These are phyloP conservation scores for Salpingoeca rosetta DNA, from an alignment of 78 protist genomes.

Conservation along the genomic window DNA sequence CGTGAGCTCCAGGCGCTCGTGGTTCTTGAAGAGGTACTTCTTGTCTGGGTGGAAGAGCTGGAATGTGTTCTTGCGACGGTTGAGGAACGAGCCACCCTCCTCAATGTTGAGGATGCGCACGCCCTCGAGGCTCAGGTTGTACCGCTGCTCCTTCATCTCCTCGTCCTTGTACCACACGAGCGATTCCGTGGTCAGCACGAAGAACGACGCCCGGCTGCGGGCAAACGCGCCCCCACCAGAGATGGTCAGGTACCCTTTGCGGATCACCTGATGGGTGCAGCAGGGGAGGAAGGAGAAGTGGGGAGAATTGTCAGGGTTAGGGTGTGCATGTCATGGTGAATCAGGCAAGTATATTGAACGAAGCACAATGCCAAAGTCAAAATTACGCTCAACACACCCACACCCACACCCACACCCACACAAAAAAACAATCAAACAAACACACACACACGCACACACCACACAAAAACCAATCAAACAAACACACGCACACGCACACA, in stretches of 20 bases:
- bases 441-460: too few species aligned
- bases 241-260: conserved; percentile 21
- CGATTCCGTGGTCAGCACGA: conserved; percentile 7
- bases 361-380: too few species aligned
- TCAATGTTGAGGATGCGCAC: conserved; percentile 4
- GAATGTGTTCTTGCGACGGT: neutral
- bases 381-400: too few species aligned
- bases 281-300: too few species aligned
- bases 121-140: neutral
- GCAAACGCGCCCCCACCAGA: neutral
- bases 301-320: too few species aligned
- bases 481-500: too few species aligned
- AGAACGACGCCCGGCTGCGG: conserved; percentile 9
- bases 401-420: too few species aligned
- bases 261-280: neutral
- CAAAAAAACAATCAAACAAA: too few species aligned
- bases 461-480: too few species aligned
- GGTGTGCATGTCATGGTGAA: too few species aligned
- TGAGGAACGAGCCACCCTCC: neutral
- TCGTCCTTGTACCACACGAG: conserved; percentile 31
- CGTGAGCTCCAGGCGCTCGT: neutral
- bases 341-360: too few species aligned
- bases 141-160: conserved; percentile 13
- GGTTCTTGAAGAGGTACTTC: conserved; percentile 26
- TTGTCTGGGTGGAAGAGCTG: conserved; percentile 19